Conservation (phyloP, 75 land plant species). For the Sequoia sempervirens region DNA sequence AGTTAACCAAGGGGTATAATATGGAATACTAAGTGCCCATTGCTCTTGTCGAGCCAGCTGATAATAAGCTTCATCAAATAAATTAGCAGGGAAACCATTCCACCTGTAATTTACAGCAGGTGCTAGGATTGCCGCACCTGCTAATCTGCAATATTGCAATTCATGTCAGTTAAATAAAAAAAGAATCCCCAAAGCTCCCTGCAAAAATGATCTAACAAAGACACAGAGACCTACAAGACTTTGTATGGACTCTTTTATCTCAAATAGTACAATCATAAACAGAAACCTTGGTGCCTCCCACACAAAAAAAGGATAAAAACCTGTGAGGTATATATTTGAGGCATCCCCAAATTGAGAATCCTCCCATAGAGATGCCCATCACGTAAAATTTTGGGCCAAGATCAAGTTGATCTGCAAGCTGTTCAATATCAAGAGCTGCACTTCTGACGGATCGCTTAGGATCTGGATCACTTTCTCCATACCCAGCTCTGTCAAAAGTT, state of each 20-base stretch:
- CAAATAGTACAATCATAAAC: not conserved
- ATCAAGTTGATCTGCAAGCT: conserved; percentile 69
- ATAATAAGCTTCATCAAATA: conserved; percentile 20
- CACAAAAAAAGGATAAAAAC: conserved; percentile 15
- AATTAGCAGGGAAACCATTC: conserved; percentile 34
- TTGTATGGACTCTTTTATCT: not conserved
- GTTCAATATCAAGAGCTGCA: conserved; percentile 67
- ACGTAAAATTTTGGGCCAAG: conserved; percentile 73
- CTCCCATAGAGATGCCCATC: conserved; percentile 68
- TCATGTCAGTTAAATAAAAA: not conserved
- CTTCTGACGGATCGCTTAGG: conserved; percentile 55
- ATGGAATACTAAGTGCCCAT: conserved; percentile 29
- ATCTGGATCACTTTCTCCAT: conserved; percentile 92
- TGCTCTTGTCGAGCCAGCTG: conserved; percentile 20
- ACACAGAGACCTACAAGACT: not conserved
- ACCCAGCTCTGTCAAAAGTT: conserved; percentile 87
- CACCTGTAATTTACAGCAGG: conserved; percentile 56
- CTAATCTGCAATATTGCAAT: conserved; percentile 30
- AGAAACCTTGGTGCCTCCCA: not conserved
- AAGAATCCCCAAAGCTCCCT: not conserved
- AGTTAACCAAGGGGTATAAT: conserved; percentile 35
- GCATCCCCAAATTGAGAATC: conserved; percentile 57
- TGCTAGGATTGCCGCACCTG: conserved; percentile 46
- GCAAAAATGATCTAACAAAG: not conserved
- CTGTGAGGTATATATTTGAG: conserved; percentile 88